A percentile compares a stretch with the other conserved stretches of the same genome.
Evolutionary conservation across 768 basidiomycete species (phyloP).

Genomic region (Agaricus subrufescens): DNA sequence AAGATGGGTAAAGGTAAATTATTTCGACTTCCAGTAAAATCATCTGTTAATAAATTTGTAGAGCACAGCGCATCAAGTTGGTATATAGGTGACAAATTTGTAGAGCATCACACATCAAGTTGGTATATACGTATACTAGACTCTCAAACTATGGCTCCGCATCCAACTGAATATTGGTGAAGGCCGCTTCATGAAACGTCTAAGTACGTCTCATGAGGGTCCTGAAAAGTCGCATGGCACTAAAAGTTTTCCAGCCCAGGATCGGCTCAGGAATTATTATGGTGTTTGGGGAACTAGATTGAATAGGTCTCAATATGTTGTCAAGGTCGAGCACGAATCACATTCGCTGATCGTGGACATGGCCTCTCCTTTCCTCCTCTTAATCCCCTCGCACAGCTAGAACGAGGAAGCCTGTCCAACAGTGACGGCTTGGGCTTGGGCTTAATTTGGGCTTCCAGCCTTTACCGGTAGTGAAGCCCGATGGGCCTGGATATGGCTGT

Average conservation of each 20-base stretch:
- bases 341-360: background rate
- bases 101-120: no score
- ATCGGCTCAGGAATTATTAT: constrained; percentile 6
- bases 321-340: background rate
- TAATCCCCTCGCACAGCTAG: background rate
- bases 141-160: no score
- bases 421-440: no score
- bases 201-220: background rate
- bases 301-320: background rate
- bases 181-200: constrained; percentile 5
- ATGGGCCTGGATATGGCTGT: no score
- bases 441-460: no score
- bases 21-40: background rate
- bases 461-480: no score
- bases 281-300: background rate
- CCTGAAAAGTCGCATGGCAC: no score
- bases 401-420: background rate
- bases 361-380: constrained; percentile 4
- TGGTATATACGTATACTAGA: no score
- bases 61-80: background rate
- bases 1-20: background rate
- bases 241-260: background rate
- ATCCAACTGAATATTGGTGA: no score
- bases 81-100: background rate
- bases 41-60: background rate